phyloP scores from a whole-genome alignment of 2,329 filamentous ascomycete species.

The Rhexocercosporidium sp. region DNA sequence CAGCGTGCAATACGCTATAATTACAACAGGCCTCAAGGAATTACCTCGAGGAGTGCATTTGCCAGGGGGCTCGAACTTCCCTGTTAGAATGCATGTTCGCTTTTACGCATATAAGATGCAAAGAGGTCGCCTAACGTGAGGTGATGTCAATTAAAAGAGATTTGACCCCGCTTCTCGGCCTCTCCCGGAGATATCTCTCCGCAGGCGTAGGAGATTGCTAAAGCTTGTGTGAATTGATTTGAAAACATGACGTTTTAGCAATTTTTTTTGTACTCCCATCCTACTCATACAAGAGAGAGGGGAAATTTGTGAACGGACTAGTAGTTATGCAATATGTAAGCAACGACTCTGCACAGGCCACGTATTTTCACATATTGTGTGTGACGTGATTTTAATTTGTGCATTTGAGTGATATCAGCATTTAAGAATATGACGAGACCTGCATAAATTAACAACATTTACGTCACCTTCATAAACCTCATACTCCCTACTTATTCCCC shows the following conservation, averaged over 20 bases:
- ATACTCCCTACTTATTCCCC: background rate
- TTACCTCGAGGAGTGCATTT: no score
- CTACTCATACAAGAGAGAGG: background rate
- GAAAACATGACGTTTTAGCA: background rate
- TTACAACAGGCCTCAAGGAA: no score
- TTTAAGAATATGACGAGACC: background rate
- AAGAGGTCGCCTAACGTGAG: background rate
- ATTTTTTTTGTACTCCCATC: background rate
- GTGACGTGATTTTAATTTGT: background rate
- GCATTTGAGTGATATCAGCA: background rate
- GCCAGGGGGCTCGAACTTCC: no score
- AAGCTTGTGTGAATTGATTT: background rate
- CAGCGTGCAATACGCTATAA: no score
- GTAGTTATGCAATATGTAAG: background rate
- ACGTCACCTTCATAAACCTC: background rate
- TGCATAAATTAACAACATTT: background rate
- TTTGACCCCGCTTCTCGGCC: background rate
- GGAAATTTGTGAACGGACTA: background rate
- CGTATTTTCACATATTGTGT: background rate
- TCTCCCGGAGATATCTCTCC: background rate
- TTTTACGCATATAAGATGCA: no score
- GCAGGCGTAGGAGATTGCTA: background rate
- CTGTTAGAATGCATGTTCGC: no score
- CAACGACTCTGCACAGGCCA: background rate
- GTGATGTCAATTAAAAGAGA: background rate